Evolutionary conservation across 345 rosid genomes (phyloP).

Genomic region (Citropsis articulata): DNA sequence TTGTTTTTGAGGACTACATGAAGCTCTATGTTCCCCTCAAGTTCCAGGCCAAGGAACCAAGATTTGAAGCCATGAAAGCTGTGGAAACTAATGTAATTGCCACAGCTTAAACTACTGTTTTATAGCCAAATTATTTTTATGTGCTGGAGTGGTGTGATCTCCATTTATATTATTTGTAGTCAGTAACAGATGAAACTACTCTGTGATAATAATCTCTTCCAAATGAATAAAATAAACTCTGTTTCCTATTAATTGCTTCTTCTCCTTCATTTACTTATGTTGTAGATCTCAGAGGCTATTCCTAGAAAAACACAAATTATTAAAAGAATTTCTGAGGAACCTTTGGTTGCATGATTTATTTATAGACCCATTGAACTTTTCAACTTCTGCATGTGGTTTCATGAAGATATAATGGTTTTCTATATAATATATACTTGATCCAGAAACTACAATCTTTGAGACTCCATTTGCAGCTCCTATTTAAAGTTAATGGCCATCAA

Average conservation of each 20-base stretch:
- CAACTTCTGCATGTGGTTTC: not conserved
- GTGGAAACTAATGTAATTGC: slow-evolving; percentile 31
- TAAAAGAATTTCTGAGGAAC: not conserved
- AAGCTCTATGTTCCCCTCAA: slow-evolving; percentile 67
- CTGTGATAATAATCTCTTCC: not conserved
- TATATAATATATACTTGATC: not conserved
- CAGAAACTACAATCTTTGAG: no score
- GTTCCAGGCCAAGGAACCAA: slow-evolving; percentile 89
- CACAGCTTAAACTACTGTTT: slow-evolving; percentile 27
- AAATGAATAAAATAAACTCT: no score
- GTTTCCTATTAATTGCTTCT: not conserved
- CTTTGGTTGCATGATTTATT: not conserved
- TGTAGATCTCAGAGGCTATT: not conserved
- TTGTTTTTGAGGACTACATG: slow-evolving; percentile 92
- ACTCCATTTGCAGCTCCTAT: not conserved
- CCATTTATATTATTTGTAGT: not conserved
- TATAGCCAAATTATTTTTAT: not conserved
- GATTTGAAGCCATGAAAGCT: slow-evolving; percentile 91
- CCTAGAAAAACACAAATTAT: not conserved
- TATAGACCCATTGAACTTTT: not conserved
- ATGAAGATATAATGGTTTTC: not conserved
- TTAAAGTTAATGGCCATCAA: not conserved
- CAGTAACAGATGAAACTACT: not conserved
- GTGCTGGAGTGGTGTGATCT: not conserved
- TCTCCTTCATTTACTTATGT: not conserved